Conservation (phyloP, 1,284 basidiomycete species). For the Cryptococcus sp. region DNA sequence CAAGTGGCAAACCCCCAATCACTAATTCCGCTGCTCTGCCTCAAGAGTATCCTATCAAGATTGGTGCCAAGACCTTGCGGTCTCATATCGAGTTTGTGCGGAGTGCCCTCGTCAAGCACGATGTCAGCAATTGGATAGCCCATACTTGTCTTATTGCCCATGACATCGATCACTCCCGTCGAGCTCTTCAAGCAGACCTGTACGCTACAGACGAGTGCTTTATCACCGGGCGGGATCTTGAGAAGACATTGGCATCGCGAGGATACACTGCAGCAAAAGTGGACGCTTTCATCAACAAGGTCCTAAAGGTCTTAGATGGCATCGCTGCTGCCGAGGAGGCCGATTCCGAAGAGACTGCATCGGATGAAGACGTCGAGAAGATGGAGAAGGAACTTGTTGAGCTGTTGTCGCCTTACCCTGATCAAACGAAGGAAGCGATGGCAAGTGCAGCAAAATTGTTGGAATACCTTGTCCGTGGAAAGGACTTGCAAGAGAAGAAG, state of each 20-base stretch:
- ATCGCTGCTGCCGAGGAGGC: constrained; percentile 45
- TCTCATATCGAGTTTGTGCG: constrained; percentile 37
- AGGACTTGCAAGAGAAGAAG: constrained; percentile 46
- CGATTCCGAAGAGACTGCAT: constrained; percentile 11
- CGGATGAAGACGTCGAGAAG: constrained; percentile 14
- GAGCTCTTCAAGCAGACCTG: constrained; percentile 41
- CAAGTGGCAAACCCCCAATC: constrained; percentile 21
- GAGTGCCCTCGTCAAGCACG: constrained; percentile 40
- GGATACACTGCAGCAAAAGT: constrained; percentile 37
- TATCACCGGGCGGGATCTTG: constrained; percentile 35
- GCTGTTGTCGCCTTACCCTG: constrained; percentile 29
- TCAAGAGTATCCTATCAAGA: constrained; percentile 36
- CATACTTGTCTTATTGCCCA: constrained; percentile 49
- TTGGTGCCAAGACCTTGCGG: constrained; percentile 37
- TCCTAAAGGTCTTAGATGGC: constrained; percentile 48
- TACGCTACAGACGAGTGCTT: constrained; percentile 45
- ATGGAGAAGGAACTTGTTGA: constrained; percentile 30
- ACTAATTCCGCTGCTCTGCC: constrained; percentile 38
- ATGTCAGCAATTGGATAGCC: constrained; percentile 46
- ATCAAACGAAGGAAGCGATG: constrained; percentile 45
- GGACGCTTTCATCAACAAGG: constrained; percentile 45
- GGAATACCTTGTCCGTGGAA: constrained; percentile 44
- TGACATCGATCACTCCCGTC: constrained; percentile 42
- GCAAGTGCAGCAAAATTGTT: constrained; percentile 32
- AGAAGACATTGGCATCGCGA: constrained; percentile 24